Evolutionary conservation across 257 asterid genomes (phyloP).

Genomic region (Agastache rugosa): DNA sequence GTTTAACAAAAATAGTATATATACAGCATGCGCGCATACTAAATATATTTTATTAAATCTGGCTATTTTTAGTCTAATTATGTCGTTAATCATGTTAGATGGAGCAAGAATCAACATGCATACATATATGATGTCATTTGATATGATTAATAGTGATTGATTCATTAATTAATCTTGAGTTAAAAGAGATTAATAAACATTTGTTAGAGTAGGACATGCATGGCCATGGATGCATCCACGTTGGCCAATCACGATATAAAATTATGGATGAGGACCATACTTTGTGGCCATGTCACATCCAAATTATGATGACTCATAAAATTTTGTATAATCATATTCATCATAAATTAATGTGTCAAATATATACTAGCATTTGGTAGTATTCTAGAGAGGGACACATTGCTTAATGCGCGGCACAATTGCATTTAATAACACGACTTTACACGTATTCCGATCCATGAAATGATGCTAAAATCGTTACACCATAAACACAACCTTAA

Average conservation of each 20-base stretch:
- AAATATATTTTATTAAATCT: too few species aligned
- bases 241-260: too few species aligned
- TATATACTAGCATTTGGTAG: neutral
- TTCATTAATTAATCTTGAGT: neutral
- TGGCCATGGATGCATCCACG: constrained; percentile 22
- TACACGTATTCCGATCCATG: too few species aligned
- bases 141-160: neutral
- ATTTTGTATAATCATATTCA: neutral
- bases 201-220: neutral
- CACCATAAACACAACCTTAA: too few species aligned
- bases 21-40: too few species aligned
- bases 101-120: neutral
- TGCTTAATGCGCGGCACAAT: neutral
- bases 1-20: too few species aligned
- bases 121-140: neutral
- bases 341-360: neutral
- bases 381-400: neutral
- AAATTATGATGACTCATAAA: constrained; percentile 29
- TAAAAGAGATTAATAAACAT: neutral
- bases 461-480: too few species aligned
- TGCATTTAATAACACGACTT: too few species aligned
- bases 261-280: too few species aligned
- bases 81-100: neutral
- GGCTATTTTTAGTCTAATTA: too few species aligned
- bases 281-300: constrained; percentile 29